Evolutionary conservation across 495 filamentous ascomycete genomes (phyloP).

Genomic region (Aspergillus carlsbadensis): DNA sequence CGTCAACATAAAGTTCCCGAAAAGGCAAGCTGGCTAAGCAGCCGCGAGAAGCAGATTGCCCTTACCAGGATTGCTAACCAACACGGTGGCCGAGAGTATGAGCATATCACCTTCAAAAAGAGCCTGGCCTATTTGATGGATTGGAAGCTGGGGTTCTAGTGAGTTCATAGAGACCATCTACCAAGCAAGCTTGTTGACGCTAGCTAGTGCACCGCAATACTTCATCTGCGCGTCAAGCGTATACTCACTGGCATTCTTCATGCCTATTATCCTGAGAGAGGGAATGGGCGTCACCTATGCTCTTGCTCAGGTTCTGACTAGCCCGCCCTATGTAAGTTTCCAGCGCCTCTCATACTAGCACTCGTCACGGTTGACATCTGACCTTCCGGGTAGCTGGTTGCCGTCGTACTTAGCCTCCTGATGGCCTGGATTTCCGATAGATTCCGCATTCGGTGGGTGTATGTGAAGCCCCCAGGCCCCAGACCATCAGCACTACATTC

Average conservation of each 20-base stretch:
- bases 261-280: background rate
- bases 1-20: background rate
- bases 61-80: background rate
- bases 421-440: background rate
- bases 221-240: background rate
- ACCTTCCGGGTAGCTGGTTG: no score
- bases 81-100: background rate
- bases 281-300: background rate
- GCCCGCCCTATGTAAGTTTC: background rate
- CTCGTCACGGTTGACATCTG: no score
- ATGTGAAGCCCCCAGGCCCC: background rate
- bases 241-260: slow-evolving; percentile 1
- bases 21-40: background rate
- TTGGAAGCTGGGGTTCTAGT: background rate
- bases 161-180: background rate
- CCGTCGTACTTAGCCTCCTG: background rate
- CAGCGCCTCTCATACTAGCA: background rate
- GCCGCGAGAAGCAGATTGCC: background rate
- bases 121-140: background rate
- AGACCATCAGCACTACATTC: background rate
- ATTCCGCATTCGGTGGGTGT: background rate
- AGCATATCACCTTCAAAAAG: background rate
- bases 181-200: background rate
- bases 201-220: background rate
- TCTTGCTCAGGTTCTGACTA: background rate